These are phyloP conservation scores for Posidonia oceanica DNA, from an alignment of 116 monocot species.

Conservation along the genomic window DNA sequence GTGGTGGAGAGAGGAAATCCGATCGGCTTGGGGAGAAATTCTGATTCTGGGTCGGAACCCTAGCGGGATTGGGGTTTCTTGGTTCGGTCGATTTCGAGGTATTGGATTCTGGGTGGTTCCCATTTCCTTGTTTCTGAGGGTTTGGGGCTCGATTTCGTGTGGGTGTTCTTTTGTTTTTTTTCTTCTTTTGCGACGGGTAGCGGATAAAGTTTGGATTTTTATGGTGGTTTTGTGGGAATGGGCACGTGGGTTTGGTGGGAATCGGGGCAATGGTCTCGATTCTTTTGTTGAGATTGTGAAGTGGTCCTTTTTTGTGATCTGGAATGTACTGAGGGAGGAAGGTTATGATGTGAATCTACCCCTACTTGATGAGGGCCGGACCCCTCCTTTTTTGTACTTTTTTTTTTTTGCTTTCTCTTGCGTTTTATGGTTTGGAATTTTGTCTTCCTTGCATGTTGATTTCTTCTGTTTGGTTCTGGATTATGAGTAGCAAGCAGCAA, in stretches of 20 bases:
- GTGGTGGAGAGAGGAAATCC: neutral
- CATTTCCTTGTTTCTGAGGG: neutral
- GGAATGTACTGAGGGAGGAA: neutral
- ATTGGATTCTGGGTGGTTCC: neutral
- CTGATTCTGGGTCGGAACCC: neutral
- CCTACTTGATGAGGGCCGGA: neutral
- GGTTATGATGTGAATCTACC: neutral
- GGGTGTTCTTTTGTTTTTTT: neutral
- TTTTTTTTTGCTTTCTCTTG: too few relatives aligned
- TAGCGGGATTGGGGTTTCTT: neutral
- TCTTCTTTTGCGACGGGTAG: neutral
- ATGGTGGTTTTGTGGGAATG: neutral
- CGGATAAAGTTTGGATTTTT: slow-evolving; percentile 6
- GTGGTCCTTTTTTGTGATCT: neutral
- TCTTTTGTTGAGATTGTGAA: neutral
- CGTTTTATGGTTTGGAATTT: too few relatives aligned
- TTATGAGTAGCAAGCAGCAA: too few relatives aligned
- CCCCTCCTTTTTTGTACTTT: too few relatives aligned
- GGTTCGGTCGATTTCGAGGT: neutral
- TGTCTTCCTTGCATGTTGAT: too few relatives aligned
- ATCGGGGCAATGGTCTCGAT: neutral
- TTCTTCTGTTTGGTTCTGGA: too few relatives aligned
- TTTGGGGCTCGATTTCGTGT: too few relatives aligned
- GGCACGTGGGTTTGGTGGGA: neutral
- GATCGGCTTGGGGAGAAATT: neutral